A percentile compares a stretch with the other conserved stretches of the same genome.
Conservation (phyloP, 2,329 filamentous ascomycete genomes). For the Geosmithia flava region DNA sequence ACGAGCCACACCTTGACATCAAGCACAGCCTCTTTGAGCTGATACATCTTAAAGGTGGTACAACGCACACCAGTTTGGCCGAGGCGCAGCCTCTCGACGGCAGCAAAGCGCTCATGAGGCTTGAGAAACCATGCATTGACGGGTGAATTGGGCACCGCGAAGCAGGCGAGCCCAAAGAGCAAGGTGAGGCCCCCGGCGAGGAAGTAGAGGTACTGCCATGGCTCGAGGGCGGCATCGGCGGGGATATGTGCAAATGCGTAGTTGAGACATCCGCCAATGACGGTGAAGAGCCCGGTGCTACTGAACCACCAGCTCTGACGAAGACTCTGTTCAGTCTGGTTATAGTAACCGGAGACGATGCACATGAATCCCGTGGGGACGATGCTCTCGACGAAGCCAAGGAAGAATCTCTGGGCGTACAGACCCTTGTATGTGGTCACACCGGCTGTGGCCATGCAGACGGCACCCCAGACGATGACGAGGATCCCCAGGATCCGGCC, state of each 20-base stretch:
- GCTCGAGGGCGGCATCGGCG: conserved; percentile 22
- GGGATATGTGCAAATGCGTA: conserved; percentile 36
- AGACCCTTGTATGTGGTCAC: conserved; percentile 52
- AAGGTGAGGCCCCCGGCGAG: conserved; percentile 35
- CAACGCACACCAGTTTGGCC: conserved; percentile 36
- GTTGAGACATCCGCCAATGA: conserved; percentile 34
- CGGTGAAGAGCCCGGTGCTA: conserved; percentile 26
- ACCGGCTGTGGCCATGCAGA: conserved; percentile 58
- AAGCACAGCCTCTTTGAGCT: conserved; percentile 30
- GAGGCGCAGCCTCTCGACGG: conserved; percentile 33
- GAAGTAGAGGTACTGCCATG: conserved; percentile 44
- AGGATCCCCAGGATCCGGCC: conserved; percentile 50
- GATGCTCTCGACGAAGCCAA: conserved; percentile 31
- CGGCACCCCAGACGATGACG: conserved; percentile 52
- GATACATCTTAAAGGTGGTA: conserved; percentile 30
- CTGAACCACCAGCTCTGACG: conserved; percentile 39
- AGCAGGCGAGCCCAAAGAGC: conserved; percentile 37
- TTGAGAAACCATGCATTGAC: conserved; percentile 43
- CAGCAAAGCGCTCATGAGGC: conserved; percentile 34
- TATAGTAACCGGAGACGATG: conserved; percentile 34
- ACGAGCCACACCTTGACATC: conserved; percentile 39
- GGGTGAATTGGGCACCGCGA: conserved; percentile 39
- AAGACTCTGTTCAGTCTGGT: conserved; percentile 33
- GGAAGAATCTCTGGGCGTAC: conserved; percentile 54
- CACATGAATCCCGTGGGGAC: conserved; percentile 38